A percentile compares a stretch with the other conserved stretches of the same genome.
Conservation (phyloP, 2,329 filamentous ascomycete species). For the Celoporthe dispersa region DNA sequence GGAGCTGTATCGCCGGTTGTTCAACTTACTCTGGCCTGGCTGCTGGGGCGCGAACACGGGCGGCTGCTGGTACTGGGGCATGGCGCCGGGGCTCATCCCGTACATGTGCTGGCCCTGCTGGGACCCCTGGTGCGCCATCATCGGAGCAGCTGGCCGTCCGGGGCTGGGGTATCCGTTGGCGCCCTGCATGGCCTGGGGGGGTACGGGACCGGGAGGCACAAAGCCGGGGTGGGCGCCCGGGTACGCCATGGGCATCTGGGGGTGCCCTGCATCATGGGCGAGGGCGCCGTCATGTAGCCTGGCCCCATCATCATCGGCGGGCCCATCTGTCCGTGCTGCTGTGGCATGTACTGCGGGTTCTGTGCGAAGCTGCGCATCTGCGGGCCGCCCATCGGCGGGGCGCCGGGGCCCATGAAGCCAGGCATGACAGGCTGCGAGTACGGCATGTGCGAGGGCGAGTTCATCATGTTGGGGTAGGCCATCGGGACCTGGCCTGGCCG, state of each 20-base stretch:
- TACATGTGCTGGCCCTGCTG: conserved; percentile 84
- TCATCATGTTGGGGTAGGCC: conserved; percentile 68
- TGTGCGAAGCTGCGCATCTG: conserved; percentile 74
- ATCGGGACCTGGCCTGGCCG: conserved; percentile 73
- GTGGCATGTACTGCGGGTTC: conserved; percentile 72
- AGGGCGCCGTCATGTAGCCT: conserved; percentile 75
- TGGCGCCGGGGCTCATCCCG: conserved; percentile 71
- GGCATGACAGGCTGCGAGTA: conserved; percentile 75
- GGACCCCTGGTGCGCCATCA: conserved; percentile 95
- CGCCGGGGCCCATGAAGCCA: conserved; percentile 71
- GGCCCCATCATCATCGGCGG: conserved; percentile 90
- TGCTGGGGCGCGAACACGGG: conserved; percentile 74
- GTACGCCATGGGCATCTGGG: conserved; percentile 78
- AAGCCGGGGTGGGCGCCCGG: conserved; percentile 66
- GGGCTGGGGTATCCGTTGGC: conserved; percentile 87
- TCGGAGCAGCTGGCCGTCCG: conserved; percentile 74
- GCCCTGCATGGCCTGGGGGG: conserved; percentile 64
- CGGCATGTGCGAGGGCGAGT: conserved; percentile 69
- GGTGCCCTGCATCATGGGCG: conserved; percentile 67
- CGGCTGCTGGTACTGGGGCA: conserved; percentile 73
- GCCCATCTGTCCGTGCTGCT: conserved; percentile 72
- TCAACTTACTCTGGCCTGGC: conserved; percentile 72
- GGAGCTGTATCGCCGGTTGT: conserved; percentile 32
- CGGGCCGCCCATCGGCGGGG: conserved; percentile 64
- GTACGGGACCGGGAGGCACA: conserved; percentile 62